These are phyloP conservation scores for Linnemannia schmuckeri DNA, from an alignment of 192 early-diverging fungal genomes.

Conservation along the genomic window DNA sequence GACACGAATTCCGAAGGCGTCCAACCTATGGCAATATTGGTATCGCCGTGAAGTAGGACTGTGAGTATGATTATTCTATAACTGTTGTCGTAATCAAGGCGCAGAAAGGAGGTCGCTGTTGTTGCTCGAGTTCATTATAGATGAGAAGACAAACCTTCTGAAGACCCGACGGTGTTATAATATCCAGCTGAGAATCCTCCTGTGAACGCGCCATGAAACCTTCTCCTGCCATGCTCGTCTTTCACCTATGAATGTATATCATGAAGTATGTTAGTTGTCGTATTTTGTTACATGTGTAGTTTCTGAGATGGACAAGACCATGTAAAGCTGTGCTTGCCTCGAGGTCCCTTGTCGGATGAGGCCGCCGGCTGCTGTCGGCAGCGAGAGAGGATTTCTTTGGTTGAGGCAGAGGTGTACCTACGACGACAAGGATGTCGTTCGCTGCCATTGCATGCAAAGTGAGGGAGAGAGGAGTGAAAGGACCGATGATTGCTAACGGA, in stretches of 20 bases:
- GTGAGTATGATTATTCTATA: not conserved
- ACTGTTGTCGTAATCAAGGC: not conserved
- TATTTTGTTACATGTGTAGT: not conserved
- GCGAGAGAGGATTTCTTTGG: constrained; percentile 27
- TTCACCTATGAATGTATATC: not conserved
- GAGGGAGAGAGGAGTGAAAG: too few species aligned
- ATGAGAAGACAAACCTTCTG: constrained; percentile 76
- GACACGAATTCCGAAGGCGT: constrained; percentile 83
- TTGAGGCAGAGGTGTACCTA: constrained; percentile 40
- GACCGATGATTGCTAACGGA: too few species aligned
- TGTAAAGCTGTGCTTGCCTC: constrained; percentile 21
- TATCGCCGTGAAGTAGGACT: too few species aligned
- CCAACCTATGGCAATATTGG: constrained; percentile 72
- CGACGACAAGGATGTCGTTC: constrained; percentile 33
- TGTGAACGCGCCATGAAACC: constrained; percentile 93
- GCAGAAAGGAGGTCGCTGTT: not conserved
- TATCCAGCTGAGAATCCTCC: constrained; percentile 97
- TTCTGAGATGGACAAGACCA: too few species aligned
- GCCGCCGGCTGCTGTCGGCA: constrained; percentile 17
- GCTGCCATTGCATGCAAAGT: not conserved
- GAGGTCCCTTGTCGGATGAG: constrained; percentile 34
- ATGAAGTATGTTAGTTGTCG: not conserved
- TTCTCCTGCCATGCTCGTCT: constrained; percentile 79
- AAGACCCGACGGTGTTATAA: constrained; percentile 95
- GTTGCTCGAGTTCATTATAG: too few species aligned